Conservation (phyloP, 257 asterid genomes). For the Solanum bulbocastanum region DNA sequence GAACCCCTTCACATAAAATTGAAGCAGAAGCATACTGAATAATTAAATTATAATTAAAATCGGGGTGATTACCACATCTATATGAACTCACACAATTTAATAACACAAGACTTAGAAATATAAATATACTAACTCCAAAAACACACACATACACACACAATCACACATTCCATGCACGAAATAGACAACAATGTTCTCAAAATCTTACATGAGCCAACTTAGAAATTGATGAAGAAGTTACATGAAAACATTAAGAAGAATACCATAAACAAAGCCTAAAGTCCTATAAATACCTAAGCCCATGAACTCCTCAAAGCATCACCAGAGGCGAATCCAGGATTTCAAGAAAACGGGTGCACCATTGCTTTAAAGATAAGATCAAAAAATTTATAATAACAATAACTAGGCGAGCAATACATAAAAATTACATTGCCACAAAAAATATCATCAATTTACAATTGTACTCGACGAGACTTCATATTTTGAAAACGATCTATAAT, state of each 20-base stretch:
- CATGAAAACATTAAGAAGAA: not conserved
- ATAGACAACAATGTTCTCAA: not conserved
- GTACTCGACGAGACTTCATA: too few relatives aligned
- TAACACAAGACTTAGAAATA: not conserved
- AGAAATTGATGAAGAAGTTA: not conserved
- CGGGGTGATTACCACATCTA: not conserved
- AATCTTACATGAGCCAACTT: not conserved
- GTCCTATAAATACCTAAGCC: not conserved
- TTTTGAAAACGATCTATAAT: too few relatives aligned
- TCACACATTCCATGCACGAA: not conserved
- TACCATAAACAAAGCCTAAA: not conserved
- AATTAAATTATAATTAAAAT: not conserved
- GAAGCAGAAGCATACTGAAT: not conserved
- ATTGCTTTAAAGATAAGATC: too few relatives aligned
- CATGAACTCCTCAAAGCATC: not conserved
- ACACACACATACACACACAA: not conserved
- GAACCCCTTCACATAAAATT: not conserved
- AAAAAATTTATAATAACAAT: too few relatives aligned
- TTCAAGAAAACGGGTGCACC: too few relatives aligned
- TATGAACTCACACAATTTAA: not conserved
- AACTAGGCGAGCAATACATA: too few relatives aligned
- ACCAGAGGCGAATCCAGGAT: too few relatives aligned
- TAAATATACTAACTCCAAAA: not conserved
- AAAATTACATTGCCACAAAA: too few relatives aligned
- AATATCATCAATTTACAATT: too few relatives aligned